Evolutionary conservation across 108 stramenopile genomes (phyloP).

Genomic region (Nitzschia sp.): DNA sequence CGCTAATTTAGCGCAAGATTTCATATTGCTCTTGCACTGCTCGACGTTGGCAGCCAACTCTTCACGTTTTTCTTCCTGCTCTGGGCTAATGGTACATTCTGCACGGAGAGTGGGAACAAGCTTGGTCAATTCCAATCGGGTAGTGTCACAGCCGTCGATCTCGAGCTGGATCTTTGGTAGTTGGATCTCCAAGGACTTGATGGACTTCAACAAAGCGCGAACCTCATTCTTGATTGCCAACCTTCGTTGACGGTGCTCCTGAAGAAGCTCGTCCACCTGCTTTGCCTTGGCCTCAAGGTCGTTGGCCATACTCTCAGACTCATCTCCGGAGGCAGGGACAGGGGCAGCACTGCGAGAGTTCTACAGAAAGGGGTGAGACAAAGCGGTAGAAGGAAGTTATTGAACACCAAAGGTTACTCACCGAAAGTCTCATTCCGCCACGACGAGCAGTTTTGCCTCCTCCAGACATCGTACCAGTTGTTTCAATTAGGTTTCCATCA

Average conservation of each 20-base stretch:
- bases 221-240: constrained; percentile 67
- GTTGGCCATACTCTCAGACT: constrained; percentile 46
- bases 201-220: constrained; percentile 53
- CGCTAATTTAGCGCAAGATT: constrained; percentile 63
- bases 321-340: constrained; percentile 32
- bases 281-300: constrained; percentile 59
- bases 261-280: constrained; percentile 44
- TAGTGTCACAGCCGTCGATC: constrained; percentile 80
- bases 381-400: not conserved
- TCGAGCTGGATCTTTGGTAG: constrained; percentile 84
- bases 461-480: constrained; percentile 97
- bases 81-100: constrained; percentile 65
- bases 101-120: constrained; percentile 70
- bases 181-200: constrained; percentile 66
- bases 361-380: constrained; percentile 25
- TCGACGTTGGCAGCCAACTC: constrained; percentile 61
- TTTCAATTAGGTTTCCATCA: constrained; percentile 95
- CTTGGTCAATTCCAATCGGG: constrained; percentile 75
- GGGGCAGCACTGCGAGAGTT: constrained; percentile 49
- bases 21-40: constrained; percentile 74
- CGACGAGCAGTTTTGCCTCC: constrained; percentile 86
- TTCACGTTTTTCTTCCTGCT: constrained; percentile 60
- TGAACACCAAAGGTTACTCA: constrained; percentile 31
- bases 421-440: constrained; percentile 83
- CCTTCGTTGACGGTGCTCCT: constrained; percentile 58